phyloP scores from a whole-genome alignment of 768 basidiomycete genomes.

The Tephrocybe sp. region DNA sequence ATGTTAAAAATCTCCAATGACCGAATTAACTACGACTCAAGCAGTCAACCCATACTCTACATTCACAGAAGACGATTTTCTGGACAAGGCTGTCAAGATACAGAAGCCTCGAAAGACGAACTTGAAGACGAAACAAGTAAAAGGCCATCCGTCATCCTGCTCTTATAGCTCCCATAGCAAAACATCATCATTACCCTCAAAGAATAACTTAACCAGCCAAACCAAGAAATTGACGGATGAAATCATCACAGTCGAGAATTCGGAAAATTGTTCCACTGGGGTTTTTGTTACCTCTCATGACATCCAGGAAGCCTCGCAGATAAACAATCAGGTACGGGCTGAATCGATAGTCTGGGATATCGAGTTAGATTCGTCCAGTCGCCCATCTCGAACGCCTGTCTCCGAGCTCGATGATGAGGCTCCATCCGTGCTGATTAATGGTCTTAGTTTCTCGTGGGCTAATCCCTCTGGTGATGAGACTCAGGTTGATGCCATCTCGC shows the following conservation, averaged over 20 bases:
- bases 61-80: conserved; percentile 11
- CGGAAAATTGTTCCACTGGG: too few species aligned
- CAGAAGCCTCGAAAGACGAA: background rate
- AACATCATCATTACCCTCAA: background rate
- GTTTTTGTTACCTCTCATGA: background rate
- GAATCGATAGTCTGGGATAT: conserved; percentile 57
- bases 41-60: background rate
- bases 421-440: conserved; percentile 34
- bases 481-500: background rate
- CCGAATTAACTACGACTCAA: background rate
- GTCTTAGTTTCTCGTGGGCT: conserved; percentile 17
- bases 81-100: conserved; percentile 2
- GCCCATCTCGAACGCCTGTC: conserved; percentile 14
- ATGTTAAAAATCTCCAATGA: background rate
- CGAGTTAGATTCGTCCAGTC: conserved; percentile 34
- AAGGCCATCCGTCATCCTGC: background rate
- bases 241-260: background rate
- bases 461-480: background rate
- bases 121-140: background rate
- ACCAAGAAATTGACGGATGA: background rate
- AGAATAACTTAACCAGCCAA: background rate
- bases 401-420: background rate
- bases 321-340: background rate
- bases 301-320: background rate
- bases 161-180: background rate